Base-by-base conservation (phyloP, 768 basidiomycete species). In the Panellus pusillus region DNA sequence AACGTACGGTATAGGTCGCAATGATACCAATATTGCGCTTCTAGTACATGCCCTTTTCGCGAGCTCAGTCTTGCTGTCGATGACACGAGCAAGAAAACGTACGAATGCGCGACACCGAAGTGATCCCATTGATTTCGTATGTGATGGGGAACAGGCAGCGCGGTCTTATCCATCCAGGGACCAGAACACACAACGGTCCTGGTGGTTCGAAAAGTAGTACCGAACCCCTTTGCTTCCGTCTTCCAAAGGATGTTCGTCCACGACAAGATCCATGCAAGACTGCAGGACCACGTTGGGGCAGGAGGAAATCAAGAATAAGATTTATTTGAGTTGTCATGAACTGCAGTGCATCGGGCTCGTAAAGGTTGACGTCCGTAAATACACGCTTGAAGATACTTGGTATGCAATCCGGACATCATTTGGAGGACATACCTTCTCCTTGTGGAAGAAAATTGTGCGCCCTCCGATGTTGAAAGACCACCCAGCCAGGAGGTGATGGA, bases 401-500 rank as follows among this genome's bases (percentile, higher is more conserved):
- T n/a, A n/a, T n/a, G n/a, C n/a, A n/a, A n/a, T n/a, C n/a, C n/a
- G n/a, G n/a, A n/a, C n/a, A n/a, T n/a, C n/a, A n/a, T n/a, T n/a
- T n/a, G n/a, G n/a, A n/a, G n/a, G n/a, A 62, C 72, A 9, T 42
- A 83, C 84, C 68, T 75, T 75, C 3, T 69, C 57, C 43, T 54
- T 15, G 54, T 84, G 72, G 58, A 73, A 74, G 49, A 80, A 87
- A 85, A 87, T 17, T 77, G 72, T 12, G 73, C 76, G 6, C 86
- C 86, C 65, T 87, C 86, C 0, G 85, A 57, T 87, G 85, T 1
- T 72, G 65, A 27, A 69, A 68, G 1, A 73, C 66, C 4, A 28
- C 63, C 85, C 85, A 87, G 0, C 72, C 78, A 3, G 18, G 18
- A 29, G 19, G 31, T 32, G 37, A n/a, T n/a, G n/a, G n/a, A n/a